A percentile compares a stretch with the other conserved stretches of the same genome.
These are phyloP conservation scores for Leishmania turanica DNA, from an alignment of 208 protist species.

Conservation along the genomic window DNA sequence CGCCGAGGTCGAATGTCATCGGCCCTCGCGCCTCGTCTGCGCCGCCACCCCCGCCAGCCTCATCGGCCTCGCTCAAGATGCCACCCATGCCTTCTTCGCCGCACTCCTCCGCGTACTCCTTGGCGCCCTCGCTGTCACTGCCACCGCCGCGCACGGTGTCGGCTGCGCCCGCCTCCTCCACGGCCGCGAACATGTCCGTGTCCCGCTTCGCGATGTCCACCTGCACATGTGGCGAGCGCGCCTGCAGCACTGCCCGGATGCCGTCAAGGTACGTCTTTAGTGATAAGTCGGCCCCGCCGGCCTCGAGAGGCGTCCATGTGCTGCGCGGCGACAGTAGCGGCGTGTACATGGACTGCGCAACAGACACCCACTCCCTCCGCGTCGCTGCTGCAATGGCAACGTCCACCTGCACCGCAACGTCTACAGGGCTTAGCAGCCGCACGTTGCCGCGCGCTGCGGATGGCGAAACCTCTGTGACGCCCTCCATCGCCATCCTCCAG, in stretches of 20 bases:
- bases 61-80: constrained; percentile 18
- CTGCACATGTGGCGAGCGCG: constrained; percentile 27
- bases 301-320: background rate
- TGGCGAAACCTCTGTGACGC: background rate
- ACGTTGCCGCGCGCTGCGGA: background rate
- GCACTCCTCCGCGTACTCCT: constrained; percentile 23
- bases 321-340: constrained; percentile 3
- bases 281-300: background rate
- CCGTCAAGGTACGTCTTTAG: constrained; percentile 14
- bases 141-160: constrained; percentile 19
- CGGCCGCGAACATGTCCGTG: constrained; percentile 9
- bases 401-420: constrained; percentile 45
- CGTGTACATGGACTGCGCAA: constrained; percentile 28
- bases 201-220: constrained; percentile 12
- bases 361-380: constrained; percentile 36
- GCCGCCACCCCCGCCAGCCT: background rate
- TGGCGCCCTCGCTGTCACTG: constrained; percentile 23
- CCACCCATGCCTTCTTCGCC: constrained; percentile 11
- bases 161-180: constrained; percentile 1
- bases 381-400: constrained; percentile 30
- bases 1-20: background rate
- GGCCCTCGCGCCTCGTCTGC: background rate
- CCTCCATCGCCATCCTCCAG: constrained; percentile 20
- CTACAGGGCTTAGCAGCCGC: constrained; percentile 19
- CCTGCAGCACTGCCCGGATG: constrained; percentile 17